These are phyloP conservation scores for Plasmodium adleri DNA, from an alignment of 169 alveolate species.

Conservation along the genomic window DNA sequence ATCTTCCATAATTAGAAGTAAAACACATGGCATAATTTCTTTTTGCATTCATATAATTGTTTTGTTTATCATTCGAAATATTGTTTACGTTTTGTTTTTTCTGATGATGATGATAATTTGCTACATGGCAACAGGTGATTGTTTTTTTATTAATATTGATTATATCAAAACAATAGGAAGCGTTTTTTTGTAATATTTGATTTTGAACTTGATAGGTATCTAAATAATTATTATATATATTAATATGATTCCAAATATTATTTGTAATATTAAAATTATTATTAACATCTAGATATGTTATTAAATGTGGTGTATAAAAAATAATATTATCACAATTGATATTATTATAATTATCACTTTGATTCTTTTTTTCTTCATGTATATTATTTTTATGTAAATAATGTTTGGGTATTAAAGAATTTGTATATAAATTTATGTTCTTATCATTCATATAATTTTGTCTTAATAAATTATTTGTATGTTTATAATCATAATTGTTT, in stretches of 20 bases:
- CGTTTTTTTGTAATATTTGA: constrained; percentile 3
- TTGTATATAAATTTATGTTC: neutral
- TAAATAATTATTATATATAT: constrained; percentile 16
- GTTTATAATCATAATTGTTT: neutral
- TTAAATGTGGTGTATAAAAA: constrained; percentile 57
- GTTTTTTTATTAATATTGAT: constrained; percentile 35
- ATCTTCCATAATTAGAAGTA: constrained; percentile 70
- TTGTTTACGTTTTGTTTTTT: constrained; percentile 16
- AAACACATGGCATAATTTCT: constrained; percentile 53
- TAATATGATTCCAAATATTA: constrained; percentile 8
- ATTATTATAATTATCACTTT: too few species aligned
- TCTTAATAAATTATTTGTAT: neutral
- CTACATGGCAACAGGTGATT: constrained; percentile 19
- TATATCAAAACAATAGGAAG: constrained; percentile 67
- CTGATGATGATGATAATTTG: constrained; percentile 4
- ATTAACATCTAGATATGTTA: constrained; percentile 47
- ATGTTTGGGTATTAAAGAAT: constrained; percentile 48
- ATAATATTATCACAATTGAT: neutral
- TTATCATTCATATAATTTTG: neutral
- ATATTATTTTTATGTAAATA: neutral
- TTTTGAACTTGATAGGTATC: constrained; percentile 10
- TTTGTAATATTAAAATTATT: constrained; percentile 15
- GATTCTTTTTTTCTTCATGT: too few species aligned
- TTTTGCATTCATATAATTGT: neutral
- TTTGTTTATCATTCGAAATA: neutral